These are phyloP conservation scores for Podaxis rugospora DNA, from an alignment of 768 basidiomycete genomes.

Conservation along the genomic window DNA sequence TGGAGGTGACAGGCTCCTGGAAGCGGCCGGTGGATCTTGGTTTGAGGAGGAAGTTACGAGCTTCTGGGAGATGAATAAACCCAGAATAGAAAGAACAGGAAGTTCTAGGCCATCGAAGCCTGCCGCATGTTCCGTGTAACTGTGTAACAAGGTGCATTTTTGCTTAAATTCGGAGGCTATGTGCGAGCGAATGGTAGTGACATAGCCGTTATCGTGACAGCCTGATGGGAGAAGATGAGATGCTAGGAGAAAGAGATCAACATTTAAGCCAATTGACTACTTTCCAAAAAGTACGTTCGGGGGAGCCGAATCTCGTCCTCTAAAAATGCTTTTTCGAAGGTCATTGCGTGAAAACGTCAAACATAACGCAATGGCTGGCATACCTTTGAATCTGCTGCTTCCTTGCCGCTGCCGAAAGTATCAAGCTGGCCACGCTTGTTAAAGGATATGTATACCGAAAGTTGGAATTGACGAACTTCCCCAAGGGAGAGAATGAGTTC, in stretches of 20 bases:
- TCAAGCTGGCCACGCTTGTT: slow-evolving; percentile 59
- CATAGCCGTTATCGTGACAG: slow-evolving; percentile 73
- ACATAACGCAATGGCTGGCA: slow-evolving; percentile 13
- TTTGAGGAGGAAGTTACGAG: slow-evolving; percentile 23
- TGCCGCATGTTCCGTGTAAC: slow-evolving; percentile 56
- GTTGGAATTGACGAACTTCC: slow-evolving; percentile 40
- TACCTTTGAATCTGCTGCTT: slow-evolving; percentile 73
- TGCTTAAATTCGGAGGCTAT: slow-evolving; percentile 61
- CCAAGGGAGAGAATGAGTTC: slow-evolving; percentile 30
- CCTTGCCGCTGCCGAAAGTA: slow-evolving; percentile 61
- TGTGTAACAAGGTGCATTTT: slow-evolving; percentile 61
- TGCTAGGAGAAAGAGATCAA: not conserved
- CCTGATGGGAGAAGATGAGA: slow-evolving; percentile 30
- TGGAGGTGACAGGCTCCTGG: slow-evolving; percentile 5
- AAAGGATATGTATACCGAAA: slow-evolving; percentile 62
- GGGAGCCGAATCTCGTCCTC: slow-evolving; percentile 59
- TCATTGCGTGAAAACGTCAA: not conserved
- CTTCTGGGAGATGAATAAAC: slow-evolving; percentile 60
- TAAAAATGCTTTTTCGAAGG: slow-evolving; percentile 37
- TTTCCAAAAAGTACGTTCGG: slow-evolving; percentile 60
- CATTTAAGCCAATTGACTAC: not conserved
- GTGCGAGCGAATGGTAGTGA: slow-evolving; percentile 54
- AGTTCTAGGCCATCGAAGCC: slow-evolving; percentile 55
- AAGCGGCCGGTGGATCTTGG: slow-evolving; percentile 6
- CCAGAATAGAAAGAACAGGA: slow-evolving; percentile 47